Base-by-base conservation (phyloP, 495 filamentous ascomycete species). In the Ascodesmis nigricans region DNA sequence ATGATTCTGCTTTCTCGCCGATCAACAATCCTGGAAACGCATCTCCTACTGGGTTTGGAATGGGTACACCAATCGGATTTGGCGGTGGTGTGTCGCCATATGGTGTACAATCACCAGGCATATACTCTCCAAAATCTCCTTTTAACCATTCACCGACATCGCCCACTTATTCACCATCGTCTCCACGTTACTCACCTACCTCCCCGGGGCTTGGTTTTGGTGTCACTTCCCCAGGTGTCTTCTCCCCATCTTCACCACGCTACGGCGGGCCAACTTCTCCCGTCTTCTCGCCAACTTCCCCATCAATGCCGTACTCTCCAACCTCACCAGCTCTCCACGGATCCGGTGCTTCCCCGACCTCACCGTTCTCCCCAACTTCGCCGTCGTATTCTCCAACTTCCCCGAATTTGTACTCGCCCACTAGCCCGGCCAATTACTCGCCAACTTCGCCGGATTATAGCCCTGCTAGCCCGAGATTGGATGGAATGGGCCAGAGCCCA, bases 181-280 rank as follows among this genome's bases (percentile, higher is more conserved):
- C 73, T 7, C 71, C 72, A 16, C 57, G 63, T 32, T 73, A 74
- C 45, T 70, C 64, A 9, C 67, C 67, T 24, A 69, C 66, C 1
- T 73, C 68, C 10, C 70, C 73, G 35, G 63, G 65, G 41, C 70
- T 72, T 45, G 35, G 35, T 29, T 37, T 23, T 21, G 62, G 59
- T 41, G 61, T 61, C 32, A 63, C 63, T 22, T 66, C 61, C 35
- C 66, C 71, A 43, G 62, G 64, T 3, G 63, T 62, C 42, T 71
- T 73, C 38, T 76, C 67, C 15, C 65, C 72, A 13, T 62, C 72
- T 13, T 79, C 75, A 35, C 78, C 71, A 10, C 63, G 66, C 21
- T 83, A 81, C 51, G 71, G 80, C 52, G 80, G 73, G 43, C 80
- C 80, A 0, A 83, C 78, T 0, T 90, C 79, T 25, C 82, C 83